Percentiles rank a stretch among this genome's conserved stretches.
Evolutionary conservation across 2,329 filamentous ascomycete genomes (phyloP).

Genomic region (Penicillium occitanis): DNA sequence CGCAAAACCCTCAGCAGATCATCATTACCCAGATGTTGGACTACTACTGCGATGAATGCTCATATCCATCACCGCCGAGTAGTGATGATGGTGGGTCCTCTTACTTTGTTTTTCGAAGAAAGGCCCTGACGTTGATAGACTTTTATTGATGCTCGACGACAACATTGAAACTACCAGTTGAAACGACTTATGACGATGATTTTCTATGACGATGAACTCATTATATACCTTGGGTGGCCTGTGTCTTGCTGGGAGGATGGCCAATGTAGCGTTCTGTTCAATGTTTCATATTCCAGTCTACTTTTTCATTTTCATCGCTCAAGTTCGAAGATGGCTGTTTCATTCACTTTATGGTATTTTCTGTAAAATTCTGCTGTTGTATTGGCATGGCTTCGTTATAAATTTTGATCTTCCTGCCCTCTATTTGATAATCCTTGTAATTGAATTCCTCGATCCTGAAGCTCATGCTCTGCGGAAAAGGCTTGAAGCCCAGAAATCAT

Average conservation of each 20-base stretch:
- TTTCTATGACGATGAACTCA: neutral
- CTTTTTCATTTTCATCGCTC: neutral
- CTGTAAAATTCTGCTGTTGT: neutral
- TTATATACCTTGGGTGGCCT: neutral
- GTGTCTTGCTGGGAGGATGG: neutral
- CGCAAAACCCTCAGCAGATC: slow-evolving; percentile 11
- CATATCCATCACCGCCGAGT: slow-evolving; percentile 15
- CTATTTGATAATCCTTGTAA: neutral
- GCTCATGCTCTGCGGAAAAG: neutral
- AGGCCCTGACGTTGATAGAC: neutral
- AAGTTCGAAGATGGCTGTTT: neutral
- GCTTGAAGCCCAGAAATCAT: slow-evolving; percentile 1
- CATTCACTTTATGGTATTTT: neutral
- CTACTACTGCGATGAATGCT: slow-evolving; percentile 14
- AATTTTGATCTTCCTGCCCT: neutral
- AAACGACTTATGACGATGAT: no score
- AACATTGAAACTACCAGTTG: neutral
- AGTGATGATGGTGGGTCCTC: slow-evolving; percentile 5
- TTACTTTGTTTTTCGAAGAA: neutral
- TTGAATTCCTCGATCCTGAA: neutral
- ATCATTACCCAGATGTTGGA: slow-evolving; percentile 15
- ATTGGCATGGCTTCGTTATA: neutral
- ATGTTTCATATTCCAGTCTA: neutral
- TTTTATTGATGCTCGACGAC: neutral
- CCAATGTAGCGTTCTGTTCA: neutral